These are phyloP conservation scores for Chloromonas sp. DNA, from an alignment of 163 green algal genomes.

Conservation along the genomic window DNA sequence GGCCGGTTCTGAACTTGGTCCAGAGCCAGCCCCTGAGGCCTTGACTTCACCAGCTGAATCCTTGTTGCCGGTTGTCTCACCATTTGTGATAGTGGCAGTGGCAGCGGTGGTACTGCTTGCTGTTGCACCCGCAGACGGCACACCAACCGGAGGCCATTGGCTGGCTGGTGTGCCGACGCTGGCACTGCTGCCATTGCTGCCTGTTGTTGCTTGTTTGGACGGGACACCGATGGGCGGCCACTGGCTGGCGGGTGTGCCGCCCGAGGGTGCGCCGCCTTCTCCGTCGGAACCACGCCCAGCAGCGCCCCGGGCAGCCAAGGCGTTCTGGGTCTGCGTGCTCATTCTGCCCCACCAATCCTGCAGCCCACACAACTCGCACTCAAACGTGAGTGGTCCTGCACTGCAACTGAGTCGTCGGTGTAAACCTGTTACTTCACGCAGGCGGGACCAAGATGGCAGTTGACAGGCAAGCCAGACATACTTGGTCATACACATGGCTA, in stretches of 20 bases:
- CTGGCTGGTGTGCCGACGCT: neutral
- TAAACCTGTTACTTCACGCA: too few species aligned
- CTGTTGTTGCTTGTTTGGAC: neutral
- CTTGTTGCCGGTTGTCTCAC: neutral
- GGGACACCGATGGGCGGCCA: too few species aligned
- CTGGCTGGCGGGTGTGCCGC: neutral
- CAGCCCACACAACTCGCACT: neutral
- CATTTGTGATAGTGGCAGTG: too few species aligned
- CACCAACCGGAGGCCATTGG: too few species aligned
- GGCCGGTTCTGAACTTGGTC: neutral
- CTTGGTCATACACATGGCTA: too few species aligned
- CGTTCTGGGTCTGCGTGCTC: neutral
- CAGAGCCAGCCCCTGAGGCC: neutral
- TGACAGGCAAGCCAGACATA: too few species aligned
- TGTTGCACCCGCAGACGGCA: too few species aligned
- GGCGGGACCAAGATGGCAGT: too few species aligned
- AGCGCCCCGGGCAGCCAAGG: neutral
- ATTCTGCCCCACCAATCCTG: conserved; percentile 3
- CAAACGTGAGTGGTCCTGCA: neutral
- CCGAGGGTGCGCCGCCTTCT: neutral
- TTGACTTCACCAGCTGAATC: neutral
- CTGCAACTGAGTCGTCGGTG: neutral
- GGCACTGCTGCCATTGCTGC: neutral
- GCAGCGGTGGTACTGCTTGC: too few species aligned
- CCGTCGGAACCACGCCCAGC: neutral